Base-by-base conservation (phyloP, 2,329 filamentous ascomycete species). In the Trichoderma polysporum region DNA sequence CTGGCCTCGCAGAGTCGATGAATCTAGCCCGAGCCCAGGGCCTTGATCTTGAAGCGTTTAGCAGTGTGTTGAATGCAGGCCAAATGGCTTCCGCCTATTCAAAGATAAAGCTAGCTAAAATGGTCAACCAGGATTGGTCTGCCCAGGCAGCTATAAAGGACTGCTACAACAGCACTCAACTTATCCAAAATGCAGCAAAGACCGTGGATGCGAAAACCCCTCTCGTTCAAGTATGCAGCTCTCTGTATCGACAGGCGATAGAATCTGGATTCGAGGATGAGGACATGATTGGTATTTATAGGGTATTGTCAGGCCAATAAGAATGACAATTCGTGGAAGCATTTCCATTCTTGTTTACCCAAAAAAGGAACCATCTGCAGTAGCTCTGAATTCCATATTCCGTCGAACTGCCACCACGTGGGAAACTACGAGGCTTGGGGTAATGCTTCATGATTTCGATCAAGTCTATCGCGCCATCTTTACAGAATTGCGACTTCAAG, bases 1-100 rank as follows among this genome's bases (percentile, higher is more conserved):
- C 70, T 1, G 76, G 76, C 0, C 71, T 78, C 0, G 75, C 75
- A 1, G 76, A 78, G 65, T 72, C 76, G 2, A 74, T 77, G 71
- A 74, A 73, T 62, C 70, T 79, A 1, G 76, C 76, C 0, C 58
- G 62, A 13, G 74, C 73, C 2, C 76, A 77, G 56, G 75, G 75
- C 2, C 70, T 79, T 1, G 68, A 79, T 33, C 66, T 75, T 15
- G 69, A 71, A 12, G 73, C 75, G 0, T 73, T 78, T 22, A 72
- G 69, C 0, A 52, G 72, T 19, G 75, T 76, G 13, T 69, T 79
- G 8, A 70, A 75, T 41, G 74, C 74, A 1, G 73, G 75, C 0
- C 76, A 73, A 0, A 70, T 76, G 72, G 74, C 75, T 3, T 79
- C 77, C 0, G 66, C 73, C 0, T 77, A 77, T 60, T 71, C 73